Evolutionary conservation across 768 basidiomycete genomes (phyloP).

Genomic region (Calocera viscosa): DNA sequence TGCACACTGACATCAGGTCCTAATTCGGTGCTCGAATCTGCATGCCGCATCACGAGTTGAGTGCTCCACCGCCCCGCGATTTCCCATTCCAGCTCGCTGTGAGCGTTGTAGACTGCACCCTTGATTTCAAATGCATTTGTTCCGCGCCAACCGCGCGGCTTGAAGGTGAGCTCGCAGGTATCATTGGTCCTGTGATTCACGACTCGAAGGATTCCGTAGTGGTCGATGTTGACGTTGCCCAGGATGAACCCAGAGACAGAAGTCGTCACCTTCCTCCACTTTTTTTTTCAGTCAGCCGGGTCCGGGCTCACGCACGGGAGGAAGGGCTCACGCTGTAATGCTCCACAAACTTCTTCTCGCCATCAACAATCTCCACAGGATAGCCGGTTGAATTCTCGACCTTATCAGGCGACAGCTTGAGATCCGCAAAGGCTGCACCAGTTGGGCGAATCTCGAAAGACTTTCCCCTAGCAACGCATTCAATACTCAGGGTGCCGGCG

Average conservation of each 20-base stretch:
- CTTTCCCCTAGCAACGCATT: slow-evolving; percentile 40
- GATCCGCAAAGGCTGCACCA: slow-evolving; percentile 80
- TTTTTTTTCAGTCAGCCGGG: no score
- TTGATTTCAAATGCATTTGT: slow-evolving; percentile 87
- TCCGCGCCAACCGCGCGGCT: slow-evolving; percentile 89
- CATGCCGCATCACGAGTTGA: slow-evolving; percentile 74
- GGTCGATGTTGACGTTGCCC: slow-evolving; percentile 76
- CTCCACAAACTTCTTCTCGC: slow-evolving; percentile 49
- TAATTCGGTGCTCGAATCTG: slow-evolving; percentile 46
- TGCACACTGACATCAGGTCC: slow-evolving; percentile 57
- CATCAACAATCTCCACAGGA: slow-evolving; percentile 27
- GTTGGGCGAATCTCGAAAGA: slow-evolving; percentile 94
- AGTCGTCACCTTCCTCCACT: slow-evolving; percentile 90
- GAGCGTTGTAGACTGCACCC: slow-evolving; percentile 59
- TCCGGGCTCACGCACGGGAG: no score
- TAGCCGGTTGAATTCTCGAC: slow-evolving; percentile 36
- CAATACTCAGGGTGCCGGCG: background rate
- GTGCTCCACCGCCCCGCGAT: slow-evolving; percentile 94
- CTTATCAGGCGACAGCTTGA: slow-evolving; percentile 58
- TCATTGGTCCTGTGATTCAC: slow-evolving; percentile 87
- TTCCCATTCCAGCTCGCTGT: slow-evolving; percentile 61
- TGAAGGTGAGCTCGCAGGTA: slow-evolving; percentile 80
- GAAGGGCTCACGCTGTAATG: no score
- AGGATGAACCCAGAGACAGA: slow-evolving; percentile 87
- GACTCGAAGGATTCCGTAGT: slow-evolving; percentile 75